phyloP scores from a whole-genome alignment of 176 grass and related monocot species.

The Oryza glumipatula region DNA sequence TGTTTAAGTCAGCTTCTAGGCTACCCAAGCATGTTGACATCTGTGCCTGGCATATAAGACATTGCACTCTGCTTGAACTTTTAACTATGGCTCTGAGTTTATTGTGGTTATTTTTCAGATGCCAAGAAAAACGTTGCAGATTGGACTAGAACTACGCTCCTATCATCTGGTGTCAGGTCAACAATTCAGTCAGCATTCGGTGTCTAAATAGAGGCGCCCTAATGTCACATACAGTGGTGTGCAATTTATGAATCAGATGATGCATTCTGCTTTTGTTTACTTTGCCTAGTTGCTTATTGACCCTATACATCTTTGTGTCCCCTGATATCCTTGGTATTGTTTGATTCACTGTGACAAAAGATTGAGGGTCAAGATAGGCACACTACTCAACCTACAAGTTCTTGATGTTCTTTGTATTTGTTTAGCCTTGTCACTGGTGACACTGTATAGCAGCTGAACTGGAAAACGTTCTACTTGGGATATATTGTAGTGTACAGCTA shows the following conservation, averaged over 20 bases:
- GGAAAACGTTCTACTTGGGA: not conserved
- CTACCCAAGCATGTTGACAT: not conserved
- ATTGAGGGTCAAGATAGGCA: not conserved
- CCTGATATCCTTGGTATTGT: not conserved
- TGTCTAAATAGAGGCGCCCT: constrained; percentile 44
- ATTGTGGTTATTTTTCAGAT: constrained; percentile 61
- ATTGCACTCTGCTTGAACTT: not conserved
- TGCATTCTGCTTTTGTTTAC: constrained; percentile 17
- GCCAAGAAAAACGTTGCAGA: constrained; percentile 88
- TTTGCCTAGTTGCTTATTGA: not conserved
- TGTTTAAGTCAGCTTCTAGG: constrained; percentile 7
- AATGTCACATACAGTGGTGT: constrained; percentile 23
- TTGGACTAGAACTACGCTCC: constrained; percentile 59
- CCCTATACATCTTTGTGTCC: not conserved
- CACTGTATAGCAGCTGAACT: not conserved
- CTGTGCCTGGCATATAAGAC: not conserved
- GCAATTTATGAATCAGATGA: constrained; percentile 21
- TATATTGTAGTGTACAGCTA: not conserved
- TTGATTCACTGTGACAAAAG: not conserved
- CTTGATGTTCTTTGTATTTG: constrained; percentile 14
- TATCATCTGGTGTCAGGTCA: constrained; percentile 70
- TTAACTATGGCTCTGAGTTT: not conserved
- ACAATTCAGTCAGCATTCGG: constrained; percentile 81
- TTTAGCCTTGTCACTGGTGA: not conserved
- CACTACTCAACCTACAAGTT: not conserved